These are phyloP conservation scores for Oxytropis ochrocephala DNA, from an alignment of 306 rosid genomes.

Conservation along the genomic window DNA sequence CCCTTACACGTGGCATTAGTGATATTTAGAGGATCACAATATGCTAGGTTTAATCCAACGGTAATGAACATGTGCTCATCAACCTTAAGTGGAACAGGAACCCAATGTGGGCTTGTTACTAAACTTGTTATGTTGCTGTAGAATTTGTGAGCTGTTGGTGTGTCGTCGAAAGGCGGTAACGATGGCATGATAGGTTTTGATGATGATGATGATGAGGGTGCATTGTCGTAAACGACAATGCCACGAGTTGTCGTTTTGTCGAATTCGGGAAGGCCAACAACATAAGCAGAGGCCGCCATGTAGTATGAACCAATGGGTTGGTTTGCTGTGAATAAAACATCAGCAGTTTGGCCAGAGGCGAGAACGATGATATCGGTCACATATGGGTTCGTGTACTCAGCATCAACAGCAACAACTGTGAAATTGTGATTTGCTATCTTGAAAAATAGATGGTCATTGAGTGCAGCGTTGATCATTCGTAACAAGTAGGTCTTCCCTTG, in stretches of 20 bases:
- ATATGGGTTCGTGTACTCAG: slow-evolving; percentile 36
- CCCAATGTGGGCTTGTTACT: slow-evolving; percentile 42
- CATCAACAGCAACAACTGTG: slow-evolving; percentile 52
- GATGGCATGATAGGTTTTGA: slow-evolving; percentile 26
- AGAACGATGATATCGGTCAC: slow-evolving; percentile 33
- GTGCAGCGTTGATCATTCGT: slow-evolving; percentile 49
- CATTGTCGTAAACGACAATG: slow-evolving; percentile 23
- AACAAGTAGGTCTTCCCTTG: slow-evolving; percentile 43
- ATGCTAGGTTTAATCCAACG: slow-evolving; percentile 16
- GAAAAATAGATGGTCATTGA: slow-evolving; percentile 48
- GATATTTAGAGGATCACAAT: slow-evolving; percentile 13
- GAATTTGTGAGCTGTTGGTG: slow-evolving; percentile 38
- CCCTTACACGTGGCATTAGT: slow-evolving; percentile 30
- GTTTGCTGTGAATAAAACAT: slow-evolving; percentile 41
- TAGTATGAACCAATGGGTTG: slow-evolving; percentile 41
- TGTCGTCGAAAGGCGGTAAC: slow-evolving; percentile 32
- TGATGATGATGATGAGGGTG: background rate
- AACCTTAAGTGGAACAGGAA: slow-evolving; percentile 38
- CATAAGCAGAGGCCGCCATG: slow-evolving; percentile 51
- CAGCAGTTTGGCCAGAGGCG: slow-evolving; percentile 45
- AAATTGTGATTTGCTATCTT: slow-evolving; percentile 47
- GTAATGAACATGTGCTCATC: slow-evolving; percentile 53
- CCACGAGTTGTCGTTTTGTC: slow-evolving; percentile 34
- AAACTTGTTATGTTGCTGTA: slow-evolving; percentile 27
- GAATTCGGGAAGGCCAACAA: background rate